Conservation (phyloP, 1,284 basidiomycete genomes). For the Apiotrichum akiyoshidainum region DNA sequence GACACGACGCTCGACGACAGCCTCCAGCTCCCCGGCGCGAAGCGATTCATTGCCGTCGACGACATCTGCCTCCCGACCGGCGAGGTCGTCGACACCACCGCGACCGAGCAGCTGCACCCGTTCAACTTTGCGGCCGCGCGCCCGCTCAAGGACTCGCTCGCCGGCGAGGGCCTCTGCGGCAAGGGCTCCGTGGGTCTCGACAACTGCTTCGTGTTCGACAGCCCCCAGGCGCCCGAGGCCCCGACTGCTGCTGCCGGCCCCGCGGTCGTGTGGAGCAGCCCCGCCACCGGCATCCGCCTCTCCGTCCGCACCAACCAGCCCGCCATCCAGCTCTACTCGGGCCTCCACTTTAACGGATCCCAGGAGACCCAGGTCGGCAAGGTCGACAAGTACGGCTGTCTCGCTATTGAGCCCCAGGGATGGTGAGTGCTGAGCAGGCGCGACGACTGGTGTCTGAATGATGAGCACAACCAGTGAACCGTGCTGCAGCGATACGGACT, state of each 20-base stretch:
- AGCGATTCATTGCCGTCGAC: constrained; percentile 31
- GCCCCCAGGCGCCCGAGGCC: constrained; percentile 2
- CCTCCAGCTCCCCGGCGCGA: constrained; percentile 28
- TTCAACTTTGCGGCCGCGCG: constrained; percentile 32
- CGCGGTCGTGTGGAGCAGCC: constrained; percentile 21
- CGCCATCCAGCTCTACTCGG: constrained; percentile 33
- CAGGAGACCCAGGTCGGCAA: constrained; percentile 12
- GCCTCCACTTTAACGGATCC: constrained; percentile 23
- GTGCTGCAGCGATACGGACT: not conserved
- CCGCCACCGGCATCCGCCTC: constrained; percentile 33
- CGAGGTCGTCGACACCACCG: constrained; percentile 17
- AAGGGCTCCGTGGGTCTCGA: constrained; percentile 32
- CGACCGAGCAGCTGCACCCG: constrained; percentile 5
- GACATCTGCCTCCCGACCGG: constrained; percentile 32
- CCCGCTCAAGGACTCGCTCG: constrained; percentile 21
- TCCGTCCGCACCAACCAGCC: constrained; percentile 33
- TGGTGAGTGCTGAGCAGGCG: constrained; percentile 1
- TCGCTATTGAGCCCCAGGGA: constrained; percentile 40
- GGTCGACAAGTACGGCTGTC: constrained; percentile 30
- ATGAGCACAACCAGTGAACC: too few relatives aligned
- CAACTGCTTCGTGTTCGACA: constrained; percentile 39
- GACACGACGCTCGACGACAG: constrained; percentile 30
- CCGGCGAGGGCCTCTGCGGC: constrained; percentile 23
- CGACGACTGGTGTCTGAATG: too few relatives aligned
- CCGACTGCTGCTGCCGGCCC: constrained; percentile 10